A percentile compares a stretch with the other conserved stretches of the same genome.
Conservation (phyloP, 129 eudicot genomes). For the Heracleum sosnowskyi region DNA sequence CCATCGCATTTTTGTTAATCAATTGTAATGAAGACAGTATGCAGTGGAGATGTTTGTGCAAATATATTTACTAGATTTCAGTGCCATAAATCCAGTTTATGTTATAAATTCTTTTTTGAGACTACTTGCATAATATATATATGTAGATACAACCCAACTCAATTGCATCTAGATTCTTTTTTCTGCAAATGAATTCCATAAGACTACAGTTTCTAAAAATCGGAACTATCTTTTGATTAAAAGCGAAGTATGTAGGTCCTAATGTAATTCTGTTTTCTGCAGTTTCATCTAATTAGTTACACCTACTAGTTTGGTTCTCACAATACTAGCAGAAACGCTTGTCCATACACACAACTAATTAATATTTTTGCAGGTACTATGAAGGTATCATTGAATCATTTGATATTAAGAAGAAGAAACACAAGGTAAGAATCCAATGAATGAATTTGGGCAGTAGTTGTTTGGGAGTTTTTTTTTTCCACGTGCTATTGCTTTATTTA, state of each 20-base stretch:
- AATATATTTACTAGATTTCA: background rate
- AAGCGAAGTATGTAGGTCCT: background rate
- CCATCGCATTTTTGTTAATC: background rate
- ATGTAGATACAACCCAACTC: background rate
- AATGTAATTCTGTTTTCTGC: background rate
- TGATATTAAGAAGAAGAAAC: slow-evolving; percentile 51
- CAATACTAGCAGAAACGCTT: background rate
- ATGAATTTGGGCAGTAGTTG: background rate
- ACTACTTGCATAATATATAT: background rate
- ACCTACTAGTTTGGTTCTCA: background rate
- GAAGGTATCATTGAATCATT: slow-evolving; percentile 52
- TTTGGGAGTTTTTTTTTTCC: background rate
- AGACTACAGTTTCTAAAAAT: background rate
- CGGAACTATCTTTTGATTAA: background rate
- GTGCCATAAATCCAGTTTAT: background rate
- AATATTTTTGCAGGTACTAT: slow-evolving; percentile 51
- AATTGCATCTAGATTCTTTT: background rate
- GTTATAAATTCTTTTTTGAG: background rate
- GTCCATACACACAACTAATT: background rate
- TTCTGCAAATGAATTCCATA: background rate
- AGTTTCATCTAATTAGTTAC: background rate
- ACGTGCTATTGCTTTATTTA: too few species aligned
- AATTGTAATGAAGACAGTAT: background rate
- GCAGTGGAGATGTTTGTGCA: background rate
- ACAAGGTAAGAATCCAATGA: slow-evolving; percentile 37